Evolutionary conservation across 1,139 yeast genomes (phyloP), one percentile per base, ranked within the genome.

Genomic region (Sporopachydermia cereana): DNA sequence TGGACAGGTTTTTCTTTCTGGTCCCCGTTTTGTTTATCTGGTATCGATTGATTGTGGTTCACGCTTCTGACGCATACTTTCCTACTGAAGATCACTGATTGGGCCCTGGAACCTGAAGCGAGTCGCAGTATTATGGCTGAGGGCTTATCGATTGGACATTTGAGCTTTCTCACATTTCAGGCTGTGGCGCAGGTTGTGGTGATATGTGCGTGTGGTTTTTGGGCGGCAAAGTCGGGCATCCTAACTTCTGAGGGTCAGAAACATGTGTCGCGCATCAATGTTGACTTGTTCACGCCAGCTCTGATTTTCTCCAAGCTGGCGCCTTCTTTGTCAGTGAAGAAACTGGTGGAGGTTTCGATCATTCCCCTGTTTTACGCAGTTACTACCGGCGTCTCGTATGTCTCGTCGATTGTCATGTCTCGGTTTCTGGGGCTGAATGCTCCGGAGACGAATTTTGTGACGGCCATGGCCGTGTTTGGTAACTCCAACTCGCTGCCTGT

Each of bases 381-480:
- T 43, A 72, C 84, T 22, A 81, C 91, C 2, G 70, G 69, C 14
- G 77, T 82, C 29, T 75, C 91, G 3, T 77, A 64, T 50, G 42
- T 59, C 5, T 74, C 84, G 46, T 77, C 89, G 2, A 63, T 68
- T 41, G 46, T 72, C 29, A 69, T 75, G 34, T 67, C 80, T 5
- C 56, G 63, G 24, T 46, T 74, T 25, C 61, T 82, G 50, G 59
- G 61, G 4, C 67, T 84, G 54, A 77, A 78, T 52, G 69, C 66
- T 31, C 76, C 84, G 1, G 93, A 84, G 60, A 57, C 80, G 5
- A 83, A 84, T 62, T 84, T 81, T 55, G 94, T 84, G 43, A 82
- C 88, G 22, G 94, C 94, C 3, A 84, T 84, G 91, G 84, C 86
- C 0, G 93, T 83, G 16, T 84, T 84, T 62, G 94, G 93, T 44